phyloP scores from a whole-genome alignment of 495 filamentous ascomycete species.

The Rhypophila decipiens region DNA sequence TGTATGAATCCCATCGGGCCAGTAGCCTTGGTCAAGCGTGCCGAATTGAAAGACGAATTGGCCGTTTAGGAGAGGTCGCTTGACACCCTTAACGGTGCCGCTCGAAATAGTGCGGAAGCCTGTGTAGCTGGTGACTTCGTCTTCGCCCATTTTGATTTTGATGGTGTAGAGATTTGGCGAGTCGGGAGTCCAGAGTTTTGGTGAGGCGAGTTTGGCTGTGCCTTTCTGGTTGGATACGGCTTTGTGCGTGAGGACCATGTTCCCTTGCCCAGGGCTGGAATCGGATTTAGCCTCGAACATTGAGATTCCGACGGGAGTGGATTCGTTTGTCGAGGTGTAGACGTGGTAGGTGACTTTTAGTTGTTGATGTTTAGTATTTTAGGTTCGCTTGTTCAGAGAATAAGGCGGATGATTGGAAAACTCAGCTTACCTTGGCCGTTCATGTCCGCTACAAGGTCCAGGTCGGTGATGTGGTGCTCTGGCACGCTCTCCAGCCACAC shows the following conservation, averaged over 20 bases:
- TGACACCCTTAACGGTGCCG: constrained; percentile 50
- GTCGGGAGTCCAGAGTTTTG: constrained; percentile 54
- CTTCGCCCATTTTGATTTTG: constrained; percentile 47
- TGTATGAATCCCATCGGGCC: constrained; percentile 60
- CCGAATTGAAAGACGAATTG: constrained; percentile 60
- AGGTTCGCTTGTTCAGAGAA: too few relatives aligned
- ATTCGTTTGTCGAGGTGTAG: constrained; percentile 24
- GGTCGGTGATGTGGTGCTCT: constrained; percentile 43
- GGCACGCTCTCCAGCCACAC: constrained; percentile 62
- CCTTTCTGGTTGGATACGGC: background rate
- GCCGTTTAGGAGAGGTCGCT: constrained; percentile 56
- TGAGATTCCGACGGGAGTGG: constrained; percentile 35
- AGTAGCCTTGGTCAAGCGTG: constrained; percentile 60
- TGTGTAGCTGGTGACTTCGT: constrained; percentile 53
- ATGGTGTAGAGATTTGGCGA: constrained; percentile 58
- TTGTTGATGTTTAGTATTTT: too few relatives aligned
- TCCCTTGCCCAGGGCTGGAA: too few relatives aligned
- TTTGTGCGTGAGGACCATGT: constrained; percentile 22
- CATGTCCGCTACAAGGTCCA: constrained; percentile 54
- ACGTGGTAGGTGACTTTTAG: constrained; percentile 45
- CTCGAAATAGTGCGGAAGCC: constrained; percentile 59
- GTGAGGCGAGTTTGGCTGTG: constrained; percentile 8
- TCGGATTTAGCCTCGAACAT: constrained; percentile 24
- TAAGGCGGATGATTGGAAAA: too few relatives aligned
- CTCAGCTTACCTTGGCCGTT: constrained; percentile 46